These are phyloP conservation scores for Pezicula rhizophila DNA, from an alignment of 2,329 filamentous ascomycete genomes.

Conservation along the genomic window DNA sequence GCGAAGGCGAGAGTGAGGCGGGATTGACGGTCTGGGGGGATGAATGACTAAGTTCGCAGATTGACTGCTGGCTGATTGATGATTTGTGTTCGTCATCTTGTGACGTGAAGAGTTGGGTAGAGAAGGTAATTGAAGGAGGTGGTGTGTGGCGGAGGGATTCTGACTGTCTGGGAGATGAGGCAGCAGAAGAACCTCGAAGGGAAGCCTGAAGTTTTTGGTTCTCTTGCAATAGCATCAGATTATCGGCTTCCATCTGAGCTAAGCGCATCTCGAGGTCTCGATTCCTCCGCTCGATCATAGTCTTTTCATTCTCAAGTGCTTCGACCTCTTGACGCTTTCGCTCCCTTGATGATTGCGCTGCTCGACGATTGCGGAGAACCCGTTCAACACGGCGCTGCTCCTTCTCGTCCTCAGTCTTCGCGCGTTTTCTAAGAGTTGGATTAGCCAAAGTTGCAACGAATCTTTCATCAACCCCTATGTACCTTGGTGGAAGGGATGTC, in stretches of 20 bases:
- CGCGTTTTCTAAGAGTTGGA: conserved; percentile 65
- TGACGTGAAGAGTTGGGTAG: conserved; percentile 51
- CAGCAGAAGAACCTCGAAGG: conserved; percentile 38
- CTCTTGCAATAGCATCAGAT: conserved; percentile 19
- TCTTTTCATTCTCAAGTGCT: conserved; percentile 63
- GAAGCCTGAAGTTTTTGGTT: conserved; percentile 17
- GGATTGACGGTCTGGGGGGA: conserved; percentile 51
- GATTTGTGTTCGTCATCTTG: conserved; percentile 24
- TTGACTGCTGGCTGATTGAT: conserved; percentile 15
- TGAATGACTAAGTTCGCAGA: conserved; percentile 26
- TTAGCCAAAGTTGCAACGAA: conserved; percentile 13
- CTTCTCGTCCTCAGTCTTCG: conserved; percentile 98
- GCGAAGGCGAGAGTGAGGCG: conserved; percentile 57
- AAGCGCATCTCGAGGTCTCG: conserved; percentile 62
- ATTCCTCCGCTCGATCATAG: conserved; percentile 63
- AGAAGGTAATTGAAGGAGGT: conserved; percentile 44
- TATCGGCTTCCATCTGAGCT: conserved; percentile 23
- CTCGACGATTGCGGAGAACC: conserved; percentile 90
- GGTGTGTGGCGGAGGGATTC: conserved; percentile 27
- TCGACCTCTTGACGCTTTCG: conserved; percentile 64
- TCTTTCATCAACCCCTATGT: conserved; percentile 26
- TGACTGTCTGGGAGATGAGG: conserved; percentile 37
- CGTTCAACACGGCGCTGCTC: conserved; percentile 96
- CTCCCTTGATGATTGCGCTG: conserved; percentile 92
- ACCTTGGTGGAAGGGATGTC: conserved; percentile 90